Evolutionary conservation across 176 grass and related monocot genomes (phyloP), one percentile per base, ranked within the genome.

Genomic region (Oryza australiensis): DNA sequence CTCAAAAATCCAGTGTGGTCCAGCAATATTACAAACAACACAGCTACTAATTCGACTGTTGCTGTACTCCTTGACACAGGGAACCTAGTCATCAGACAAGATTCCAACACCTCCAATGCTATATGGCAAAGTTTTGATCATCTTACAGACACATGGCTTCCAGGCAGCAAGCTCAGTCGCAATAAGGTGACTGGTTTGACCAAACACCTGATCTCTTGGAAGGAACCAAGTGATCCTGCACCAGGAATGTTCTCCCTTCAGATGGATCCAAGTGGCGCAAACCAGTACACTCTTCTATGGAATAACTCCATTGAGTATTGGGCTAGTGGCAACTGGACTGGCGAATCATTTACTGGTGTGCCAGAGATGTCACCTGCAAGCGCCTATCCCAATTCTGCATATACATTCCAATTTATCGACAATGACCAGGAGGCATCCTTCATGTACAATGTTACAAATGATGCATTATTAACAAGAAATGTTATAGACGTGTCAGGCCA

Each of bases 121-220:
- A 8, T 90, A 1, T 90, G 88, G 88, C 88, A 87, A 62, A 90
- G 88, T 45, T 82, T 86, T 5, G 80, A 90, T 1, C 48, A 87
- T 62, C 46, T 82, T 24, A 83, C 63, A 0, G 30, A 90, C 63
- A 86, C 88, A 20, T 90, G 79, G 84, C 75, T 90, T 14, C 84
- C 88, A 10, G 88, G 75, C 9, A 65, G 42, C 51, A 90, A 86
- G 20, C 46, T 90, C 7, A 62, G 80, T 22, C 42, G 70, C 34
- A 86, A 86, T 37, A 90, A 86, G 28, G 20, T 20, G 32, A 86
- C 84, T 0, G 75, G 80, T 5, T 13, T 28, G 11, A 14, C 30
- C 67, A 78, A 65, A 49, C 68, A 9, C 0, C 40, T 90, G 53
- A 74, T 76, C 33, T 55, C 74, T 43, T 90, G 88, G 88, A 90